These are phyloP conservation scores for Globisporangium viniferum DNA, from an alignment of 352 stramenopile genomes.

Conservation along the genomic window DNA sequence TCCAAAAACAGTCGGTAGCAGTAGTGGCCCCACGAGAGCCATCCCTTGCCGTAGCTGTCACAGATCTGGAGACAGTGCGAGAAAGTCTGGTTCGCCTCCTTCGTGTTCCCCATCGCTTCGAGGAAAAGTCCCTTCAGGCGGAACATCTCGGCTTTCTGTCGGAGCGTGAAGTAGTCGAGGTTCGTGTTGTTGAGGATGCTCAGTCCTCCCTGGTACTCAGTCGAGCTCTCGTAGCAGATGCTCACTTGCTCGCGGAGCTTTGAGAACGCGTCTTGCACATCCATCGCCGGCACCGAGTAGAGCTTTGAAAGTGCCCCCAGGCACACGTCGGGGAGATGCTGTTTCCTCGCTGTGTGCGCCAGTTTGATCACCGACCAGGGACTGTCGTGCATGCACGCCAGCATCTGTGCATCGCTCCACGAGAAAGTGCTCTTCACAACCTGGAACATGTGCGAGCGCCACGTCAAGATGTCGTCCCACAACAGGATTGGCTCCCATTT, in stretches of 20 bases:
- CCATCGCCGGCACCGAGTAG: conserved; percentile 88
- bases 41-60: conserved; percentile 92
- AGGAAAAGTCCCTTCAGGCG: conserved; percentile 90
- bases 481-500: conserved; percentile 91
- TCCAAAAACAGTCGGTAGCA: conserved; percentile 85
- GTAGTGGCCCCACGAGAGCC: conserved; percentile 93
- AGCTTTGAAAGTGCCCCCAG: conserved; percentile 84
- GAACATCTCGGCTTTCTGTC: conserved; percentile 93
- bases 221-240: conserved; percentile 89
- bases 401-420: conserved; percentile 86
- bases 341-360: conserved; percentile 88
- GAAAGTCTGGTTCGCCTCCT: conserved; percentile 89
- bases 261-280: conserved; percentile 90
- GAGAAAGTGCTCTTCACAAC: conserved; percentile 87
- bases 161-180: conserved; percentile 89
- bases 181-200: conserved; percentile 94
- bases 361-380: conserved; percentile 92
- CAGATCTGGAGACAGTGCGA: conserved; percentile 91
- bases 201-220: conserved; percentile 83
- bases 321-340: conserved; percentile 86
- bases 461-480: conserved; percentile 93
- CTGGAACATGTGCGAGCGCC: conserved; percentile 92
- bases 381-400: conserved; percentile 90
- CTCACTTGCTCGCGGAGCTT: conserved; percentile 93
- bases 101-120: conserved; percentile 69